Evolutionary conservation across 2,329 filamentous ascomycete genomes (phyloP), one percentile per base, ranked within the genome.

Genomic region (Akanthomyces lecanii): DNA sequence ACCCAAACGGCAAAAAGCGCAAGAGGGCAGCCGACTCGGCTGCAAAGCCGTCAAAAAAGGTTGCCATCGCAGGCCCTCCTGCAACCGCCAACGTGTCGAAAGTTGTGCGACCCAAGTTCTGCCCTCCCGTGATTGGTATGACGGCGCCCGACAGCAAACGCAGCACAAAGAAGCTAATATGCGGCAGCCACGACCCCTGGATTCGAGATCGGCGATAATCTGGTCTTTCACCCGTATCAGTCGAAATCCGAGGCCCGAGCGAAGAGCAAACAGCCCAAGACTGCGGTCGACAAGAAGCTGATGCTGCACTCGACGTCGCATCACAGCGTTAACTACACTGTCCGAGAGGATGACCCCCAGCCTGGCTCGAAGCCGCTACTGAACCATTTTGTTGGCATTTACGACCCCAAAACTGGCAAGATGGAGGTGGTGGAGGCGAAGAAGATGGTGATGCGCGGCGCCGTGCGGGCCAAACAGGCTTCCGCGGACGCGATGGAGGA

Each of bases 371-470:
- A 73, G 42, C 72, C 73, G 38, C 65, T 82, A 4, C 66, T 87
- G 52, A 87, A 85, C 61, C 85, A 89, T 72, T 90, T 86, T 70
- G 74, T 90, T 33, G 87, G 85, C 18, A 76, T 89, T 5, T 88
- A 84, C 65, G 86, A 90, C 67, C 83, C 85, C 0, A 75, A 78
- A 40, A 86, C 83, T 0, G 84, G 84, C 23, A 78, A 83, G 66
- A 72, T 89, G 50, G 78, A 88, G 67, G 78, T 89, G 40, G 77
- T 89, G 21, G 81, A 87, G 69, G 85, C 85, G 18, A 85, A 85
- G 72, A 88, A 84, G 75, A 85, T 89, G 81, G 78, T 82, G 33
- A 77, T 89, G 23, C 78, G 85, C 47, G 84, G 83, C 14, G 74
- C 78, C 33, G 85, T 87, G 38, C 80, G 85, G 62, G 76, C 83